phyloP scores from a whole-genome alignment of 202 grass and related monocot species.

The Schoenoplectus triqueter region DNA sequence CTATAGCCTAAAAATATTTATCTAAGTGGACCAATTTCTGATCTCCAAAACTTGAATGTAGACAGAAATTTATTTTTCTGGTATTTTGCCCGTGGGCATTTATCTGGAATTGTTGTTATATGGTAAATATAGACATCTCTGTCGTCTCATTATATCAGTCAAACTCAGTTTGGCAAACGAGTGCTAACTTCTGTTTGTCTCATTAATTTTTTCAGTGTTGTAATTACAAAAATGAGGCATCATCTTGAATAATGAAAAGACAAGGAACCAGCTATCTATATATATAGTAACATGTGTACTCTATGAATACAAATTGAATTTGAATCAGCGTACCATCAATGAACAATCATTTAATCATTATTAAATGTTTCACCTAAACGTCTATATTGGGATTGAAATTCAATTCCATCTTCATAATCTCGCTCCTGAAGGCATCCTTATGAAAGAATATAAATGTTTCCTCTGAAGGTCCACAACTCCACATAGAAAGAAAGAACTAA shows the following conservation, averaged over 20 bases:
- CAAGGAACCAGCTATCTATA: background rate
- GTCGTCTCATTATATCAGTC: slow-evolving; percentile 15
- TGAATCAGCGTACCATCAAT: background rate
- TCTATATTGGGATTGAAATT: background rate
- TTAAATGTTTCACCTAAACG: background rate
- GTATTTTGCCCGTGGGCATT: background rate
- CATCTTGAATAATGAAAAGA: background rate
- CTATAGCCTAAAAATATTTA: background rate
- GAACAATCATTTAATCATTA: background rate
- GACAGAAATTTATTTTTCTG: background rate
- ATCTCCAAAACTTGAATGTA: background rate
- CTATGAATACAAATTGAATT: background rate
- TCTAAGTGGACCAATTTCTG: background rate
- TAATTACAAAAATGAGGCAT: background rate
- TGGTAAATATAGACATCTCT: background rate
- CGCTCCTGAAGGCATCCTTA: background rate
- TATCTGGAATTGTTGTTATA: slow-evolving; percentile 14
- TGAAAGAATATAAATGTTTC: background rate
- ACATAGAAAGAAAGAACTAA: background rate
- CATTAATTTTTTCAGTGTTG: background rate
- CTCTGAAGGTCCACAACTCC: background rate
- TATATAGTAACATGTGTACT: background rate
- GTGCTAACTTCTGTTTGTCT: no score
- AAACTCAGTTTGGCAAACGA: slow-evolving; percentile 18
- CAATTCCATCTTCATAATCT: background rate